phyloP scores from a whole-genome alignment of 306 rosid species.

The Sesbania bispinosa region DNA sequence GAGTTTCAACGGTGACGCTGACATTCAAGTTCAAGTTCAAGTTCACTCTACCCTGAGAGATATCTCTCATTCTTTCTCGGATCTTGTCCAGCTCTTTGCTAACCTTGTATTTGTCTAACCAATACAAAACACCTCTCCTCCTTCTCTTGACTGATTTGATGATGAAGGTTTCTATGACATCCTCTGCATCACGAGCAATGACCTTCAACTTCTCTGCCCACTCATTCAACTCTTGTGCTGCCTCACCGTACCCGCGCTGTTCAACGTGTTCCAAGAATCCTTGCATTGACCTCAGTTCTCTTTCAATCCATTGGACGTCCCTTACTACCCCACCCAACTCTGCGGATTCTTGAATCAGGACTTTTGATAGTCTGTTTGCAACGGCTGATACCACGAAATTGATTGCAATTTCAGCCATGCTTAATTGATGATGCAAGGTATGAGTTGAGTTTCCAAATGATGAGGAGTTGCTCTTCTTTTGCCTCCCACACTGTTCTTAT shows the following conservation, averaged over 20 bases:
- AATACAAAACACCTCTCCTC: not conserved
- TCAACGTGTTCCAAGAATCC: conserved; percentile 10
- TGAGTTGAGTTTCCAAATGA: not conserved
- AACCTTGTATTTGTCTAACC: not conserved
- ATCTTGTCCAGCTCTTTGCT: not conserved
- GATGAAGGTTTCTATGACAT: conserved; percentile 1
- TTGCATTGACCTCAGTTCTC: conserved; percentile 18
- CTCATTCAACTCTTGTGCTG: not conserved
- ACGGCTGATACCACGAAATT: not conserved
- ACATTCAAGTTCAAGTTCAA: not conserved
- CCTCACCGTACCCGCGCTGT: not conserved
- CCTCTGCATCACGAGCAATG: not conserved
- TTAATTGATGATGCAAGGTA: not conserved
- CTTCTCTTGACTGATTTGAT: conserved; percentile 1
- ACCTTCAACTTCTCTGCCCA: not conserved
- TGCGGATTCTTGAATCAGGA: not conserved
- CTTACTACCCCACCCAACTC: not conserved
- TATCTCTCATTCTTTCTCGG: not conserved
- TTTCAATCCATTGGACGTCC: conserved; percentile 9
- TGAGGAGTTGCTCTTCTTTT: not conserved
- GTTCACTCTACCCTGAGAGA: not conserved
- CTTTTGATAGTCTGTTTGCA: not conserved
- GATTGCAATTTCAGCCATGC: not conserved
- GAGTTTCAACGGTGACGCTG: not conserved
- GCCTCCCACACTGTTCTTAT: not conserved